These are phyloP conservation scores for Aspergillus tamarii DNA, from an alignment of 2,329 filamentous ascomycete genomes.

Conservation along the genomic window DNA sequence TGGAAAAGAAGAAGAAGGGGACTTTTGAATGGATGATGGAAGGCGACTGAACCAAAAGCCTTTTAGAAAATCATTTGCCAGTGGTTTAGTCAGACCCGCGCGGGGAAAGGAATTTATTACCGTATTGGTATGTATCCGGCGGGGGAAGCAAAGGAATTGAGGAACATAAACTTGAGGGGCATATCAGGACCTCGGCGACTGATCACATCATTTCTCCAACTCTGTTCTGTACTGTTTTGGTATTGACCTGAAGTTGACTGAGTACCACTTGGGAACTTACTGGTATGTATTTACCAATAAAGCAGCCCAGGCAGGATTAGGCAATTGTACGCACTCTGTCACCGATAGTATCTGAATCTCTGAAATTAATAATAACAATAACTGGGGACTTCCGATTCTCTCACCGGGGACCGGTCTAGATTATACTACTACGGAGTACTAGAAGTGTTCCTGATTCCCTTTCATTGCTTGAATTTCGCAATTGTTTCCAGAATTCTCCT, in stretches of 20 bases:
- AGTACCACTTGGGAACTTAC: background rate
- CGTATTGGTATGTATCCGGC: conserved; percentile 7
- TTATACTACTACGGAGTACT: background rate
- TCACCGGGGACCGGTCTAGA: background rate
- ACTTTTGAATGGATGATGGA: conserved; percentile 7
- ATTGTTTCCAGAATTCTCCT: background rate
- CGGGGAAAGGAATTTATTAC: conserved; percentile 6
- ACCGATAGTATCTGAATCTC: background rate
- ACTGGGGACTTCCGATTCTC: background rate
- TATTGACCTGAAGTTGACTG: background rate
- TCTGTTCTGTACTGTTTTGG: background rate
- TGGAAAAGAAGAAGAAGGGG: background rate
- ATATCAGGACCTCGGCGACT: background rate
- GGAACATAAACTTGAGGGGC: background rate
- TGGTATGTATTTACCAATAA: background rate
- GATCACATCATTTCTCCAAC: conserved; percentile 11
- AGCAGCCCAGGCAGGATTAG: background rate
- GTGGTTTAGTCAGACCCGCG: conserved; percentile 14
- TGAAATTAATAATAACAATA: background rate
- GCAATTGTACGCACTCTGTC: background rate
- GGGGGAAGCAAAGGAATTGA: conserved; percentile 2
- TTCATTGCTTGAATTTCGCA: background rate
- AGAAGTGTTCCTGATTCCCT: background rate
- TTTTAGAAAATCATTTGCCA: conserved; percentile 3
- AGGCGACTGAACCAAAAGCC: background rate